These are phyloP conservation scores for Aphanomyces euteiches DNA, from an alignment of 352 stramenopile genomes.

Conservation along the genomic window DNA sequence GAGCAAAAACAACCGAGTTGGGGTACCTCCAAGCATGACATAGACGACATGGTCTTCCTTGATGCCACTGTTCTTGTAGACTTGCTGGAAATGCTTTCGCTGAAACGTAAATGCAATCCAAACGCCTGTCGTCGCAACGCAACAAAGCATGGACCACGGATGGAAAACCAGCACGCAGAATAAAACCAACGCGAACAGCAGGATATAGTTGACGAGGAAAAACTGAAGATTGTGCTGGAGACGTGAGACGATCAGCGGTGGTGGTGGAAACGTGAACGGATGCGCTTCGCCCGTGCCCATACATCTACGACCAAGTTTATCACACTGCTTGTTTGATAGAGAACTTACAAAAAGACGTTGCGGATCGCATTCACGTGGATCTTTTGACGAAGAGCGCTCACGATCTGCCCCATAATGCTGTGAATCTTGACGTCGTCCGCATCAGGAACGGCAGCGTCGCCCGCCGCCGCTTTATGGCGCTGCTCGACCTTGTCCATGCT, in stretches of 20 bases:
- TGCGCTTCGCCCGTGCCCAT: slow-evolving; percentile 55
- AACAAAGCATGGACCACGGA: slow-evolving; percentile 20
- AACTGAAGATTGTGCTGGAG: slow-evolving; percentile 66
- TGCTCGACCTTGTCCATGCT: background rate
- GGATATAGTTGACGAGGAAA: slow-evolving; percentile 74
- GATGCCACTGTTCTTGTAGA: slow-evolving; percentile 3
- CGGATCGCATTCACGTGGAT: slow-evolving; percentile 30
- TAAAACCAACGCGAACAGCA: slow-evolving; percentile 53
- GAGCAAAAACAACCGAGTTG: background rate
- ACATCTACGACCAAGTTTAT: slow-evolving; percentile 36
- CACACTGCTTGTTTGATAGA: background rate
- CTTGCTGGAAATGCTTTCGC: slow-evolving; percentile 22
- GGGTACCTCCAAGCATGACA: slow-evolving; percentile 3
- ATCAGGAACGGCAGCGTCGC: background rate
- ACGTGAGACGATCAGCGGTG: slow-evolving; percentile 46
- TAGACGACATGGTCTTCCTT: slow-evolving; percentile 22
- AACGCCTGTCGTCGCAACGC: background rate
- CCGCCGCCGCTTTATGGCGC: slow-evolving; percentile 1
- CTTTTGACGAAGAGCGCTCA: slow-evolving; percentile 14
- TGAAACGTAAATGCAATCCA: slow-evolving; percentile 17
- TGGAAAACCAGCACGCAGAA: slow-evolving; percentile 47
- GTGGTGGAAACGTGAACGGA: slow-evolving; percentile 55
- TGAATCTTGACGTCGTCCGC: slow-evolving; percentile 29
- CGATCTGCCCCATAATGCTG: slow-evolving; percentile 21
- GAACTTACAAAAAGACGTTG: slow-evolving; percentile 15